These are phyloP conservation scores for Tanacetum coccineum DNA, from an alignment of 129 eudicot species.

Conservation along the genomic window DNA sequence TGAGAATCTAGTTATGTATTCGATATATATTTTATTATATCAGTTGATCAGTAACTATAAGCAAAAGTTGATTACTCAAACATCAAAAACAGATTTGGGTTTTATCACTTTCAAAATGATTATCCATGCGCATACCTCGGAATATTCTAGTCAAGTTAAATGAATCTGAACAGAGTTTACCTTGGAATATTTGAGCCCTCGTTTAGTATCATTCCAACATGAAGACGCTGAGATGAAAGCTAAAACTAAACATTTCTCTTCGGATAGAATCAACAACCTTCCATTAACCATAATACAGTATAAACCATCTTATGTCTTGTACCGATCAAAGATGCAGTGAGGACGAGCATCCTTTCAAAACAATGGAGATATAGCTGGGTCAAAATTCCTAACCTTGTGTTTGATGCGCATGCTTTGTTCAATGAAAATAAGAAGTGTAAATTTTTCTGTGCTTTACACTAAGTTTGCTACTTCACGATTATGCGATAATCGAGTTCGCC, in stretches of 20 bases:
- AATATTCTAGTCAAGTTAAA: too few relatives aligned
- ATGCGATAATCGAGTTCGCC: background rate
- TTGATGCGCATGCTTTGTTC: background rate
- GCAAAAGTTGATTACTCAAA: too few relatives aligned
- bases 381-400: background rate
- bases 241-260: background rate
- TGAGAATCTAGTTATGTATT: too few relatives aligned
- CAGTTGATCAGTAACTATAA: too few relatives aligned
- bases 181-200: too few relatives aligned
- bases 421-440: background rate
- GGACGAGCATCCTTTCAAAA: background rate
- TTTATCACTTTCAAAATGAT: too few relatives aligned
- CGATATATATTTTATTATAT: too few relatives aligned
- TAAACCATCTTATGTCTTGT: background rate
- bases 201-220: too few relatives aligned
- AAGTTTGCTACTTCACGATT: background rate
- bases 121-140: too few relatives aligned
- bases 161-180: too few relatives aligned
- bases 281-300: background rate
- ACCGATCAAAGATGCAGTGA: background rate
- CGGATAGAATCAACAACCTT: background rate
- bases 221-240: too few relatives aligned
- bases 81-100: too few relatives aligned
- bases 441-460: background rate
- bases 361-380: background rate